Evolutionary conservation across 768 basidiomycete species (phyloP).

Genomic region (Naematelia aurantialba): DNA sequence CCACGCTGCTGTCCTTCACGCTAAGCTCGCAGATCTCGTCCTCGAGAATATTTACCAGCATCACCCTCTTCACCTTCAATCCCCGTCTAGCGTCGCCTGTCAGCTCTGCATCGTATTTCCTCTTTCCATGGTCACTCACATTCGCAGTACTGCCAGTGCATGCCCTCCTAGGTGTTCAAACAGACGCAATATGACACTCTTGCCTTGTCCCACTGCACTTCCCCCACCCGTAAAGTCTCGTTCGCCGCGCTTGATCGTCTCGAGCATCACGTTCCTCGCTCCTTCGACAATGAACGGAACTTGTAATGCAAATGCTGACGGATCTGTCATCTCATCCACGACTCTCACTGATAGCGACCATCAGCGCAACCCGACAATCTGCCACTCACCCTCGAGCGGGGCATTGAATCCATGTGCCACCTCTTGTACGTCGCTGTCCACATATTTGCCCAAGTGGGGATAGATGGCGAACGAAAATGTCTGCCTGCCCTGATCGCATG

Average conservation of each 20-base stretch:
- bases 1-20: neutral
- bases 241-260: constrained; percentile 90
- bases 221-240: constrained; percentile 55
- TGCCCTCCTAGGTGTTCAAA: constrained; percentile 91
- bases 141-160: constrained; percentile 60
- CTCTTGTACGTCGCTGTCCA: constrained; percentile 47
- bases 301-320: neutral
- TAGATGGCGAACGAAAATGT: constrained; percentile 81
- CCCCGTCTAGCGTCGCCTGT: constrained; percentile 2
- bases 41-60: constrained; percentile 75
- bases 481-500: constrained; percentile 54
- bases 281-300: constrained; percentile 57
- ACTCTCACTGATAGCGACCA: neutral
- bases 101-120: neutral
- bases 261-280: constrained; percentile 75
- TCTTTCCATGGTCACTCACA: constrained; percentile 43
- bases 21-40: constrained; percentile 53
- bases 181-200: constrained; percentile 69
- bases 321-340: neutral
- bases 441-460: constrained; percentile 59
- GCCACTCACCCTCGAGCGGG: constrained; percentile 6
- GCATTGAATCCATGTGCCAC: constrained; percentile 11
- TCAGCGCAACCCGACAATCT: neutral
- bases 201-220: constrained; percentile 15
- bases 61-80: constrained; percentile 52